These are phyloP conservation scores for Leavenworthia alabamica DNA, from an alignment of 345 rosid genomes.

Conservation along the genomic window DNA sequence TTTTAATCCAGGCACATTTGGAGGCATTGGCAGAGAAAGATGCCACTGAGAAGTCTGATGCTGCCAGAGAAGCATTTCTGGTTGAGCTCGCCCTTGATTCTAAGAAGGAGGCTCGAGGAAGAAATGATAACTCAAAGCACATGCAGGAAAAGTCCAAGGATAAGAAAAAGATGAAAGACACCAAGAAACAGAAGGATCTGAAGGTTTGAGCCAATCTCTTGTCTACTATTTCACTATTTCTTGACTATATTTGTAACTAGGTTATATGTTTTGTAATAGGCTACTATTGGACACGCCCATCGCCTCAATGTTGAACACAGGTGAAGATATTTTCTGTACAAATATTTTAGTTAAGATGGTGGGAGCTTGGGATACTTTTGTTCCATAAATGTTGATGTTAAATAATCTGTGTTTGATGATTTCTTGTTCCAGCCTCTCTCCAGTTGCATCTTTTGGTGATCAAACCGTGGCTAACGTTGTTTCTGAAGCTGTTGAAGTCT, in stretches of 20 bases:
- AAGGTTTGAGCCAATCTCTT: conserved; percentile 44
- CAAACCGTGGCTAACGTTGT: conserved; percentile 40
- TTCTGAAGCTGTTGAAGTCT: conserved; percentile 39
- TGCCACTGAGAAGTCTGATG: conserved; percentile 96
- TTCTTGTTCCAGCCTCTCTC: conserved; percentile 49
- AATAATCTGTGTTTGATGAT: conserved; percentile 14
- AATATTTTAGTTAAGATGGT: background rate
- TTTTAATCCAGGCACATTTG: conserved; percentile 53
- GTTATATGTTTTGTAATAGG: conserved; percentile 37
- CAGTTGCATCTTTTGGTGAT: conserved; percentile 47
- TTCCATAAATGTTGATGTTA: background rate
- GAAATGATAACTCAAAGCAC: conserved; percentile 51
- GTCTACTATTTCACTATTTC: background rate
- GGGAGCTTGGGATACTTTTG: conserved; percentile 13
- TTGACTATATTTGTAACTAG: background rate
- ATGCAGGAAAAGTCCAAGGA: conserved; percentile 73
- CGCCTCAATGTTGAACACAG: conserved; percentile 42
- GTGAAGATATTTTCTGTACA: conserved; percentile 32
- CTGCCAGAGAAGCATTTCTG: conserved; percentile 93
- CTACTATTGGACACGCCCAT: conserved; percentile 41
- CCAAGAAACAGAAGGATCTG: conserved; percentile 60
- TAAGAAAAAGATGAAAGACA: conserved; percentile 69
- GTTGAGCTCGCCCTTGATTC: conserved; percentile 93
- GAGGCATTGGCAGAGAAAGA: conserved; percentile 91
- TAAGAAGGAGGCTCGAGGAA: conserved; percentile 55